A percentile compares a stretch with the other conserved stretches of the same genome.
Conservation (phyloP, 805 yeast species). For the Hagleromyces aurorensis region DNA sequence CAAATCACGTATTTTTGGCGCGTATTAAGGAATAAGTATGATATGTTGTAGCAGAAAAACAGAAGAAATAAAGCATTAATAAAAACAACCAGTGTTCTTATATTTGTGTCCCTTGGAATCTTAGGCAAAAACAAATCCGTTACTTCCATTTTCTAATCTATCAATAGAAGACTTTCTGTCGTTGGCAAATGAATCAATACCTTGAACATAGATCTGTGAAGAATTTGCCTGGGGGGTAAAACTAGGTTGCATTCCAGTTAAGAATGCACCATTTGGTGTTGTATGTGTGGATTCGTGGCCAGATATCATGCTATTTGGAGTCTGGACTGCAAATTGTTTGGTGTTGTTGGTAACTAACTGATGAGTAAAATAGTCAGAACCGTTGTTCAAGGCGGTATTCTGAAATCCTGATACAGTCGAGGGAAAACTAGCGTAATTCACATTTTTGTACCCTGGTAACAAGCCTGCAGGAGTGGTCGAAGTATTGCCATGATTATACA, state of each 20-base stretch:
- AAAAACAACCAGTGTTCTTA: no score
- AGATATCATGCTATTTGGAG: constrained; percentile 1
- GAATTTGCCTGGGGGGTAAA: no score
- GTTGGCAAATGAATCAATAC: constrained; percentile 8
- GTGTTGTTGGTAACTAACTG: no score
- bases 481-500: no score
- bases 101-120: constrained; percentile 1
- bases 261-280: neutral
- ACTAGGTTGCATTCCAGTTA: no score
- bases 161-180: constrained; percentile 10
- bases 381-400: constrained; percentile 1
- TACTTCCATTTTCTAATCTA: constrained; percentile 23
- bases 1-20: no score
- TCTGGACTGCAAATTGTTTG: constrained; percentile 1
- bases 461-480: constrained; percentile 1
- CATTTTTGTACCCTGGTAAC: constrained; percentile 10
- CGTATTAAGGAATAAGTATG: no score
- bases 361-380: no score
- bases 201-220: constrained; percentile 8
- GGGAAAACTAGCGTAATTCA: constrained; percentile 5
- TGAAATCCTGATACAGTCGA: constrained; percentile 9
- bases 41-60: no score
- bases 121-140: constrained; percentile 18
- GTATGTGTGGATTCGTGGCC: neutral
- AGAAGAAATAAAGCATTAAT: no score